Base-by-base conservation (phyloP, 1,284 basidiomycete genomes). In the Microbotryum saponariae region DNA sequence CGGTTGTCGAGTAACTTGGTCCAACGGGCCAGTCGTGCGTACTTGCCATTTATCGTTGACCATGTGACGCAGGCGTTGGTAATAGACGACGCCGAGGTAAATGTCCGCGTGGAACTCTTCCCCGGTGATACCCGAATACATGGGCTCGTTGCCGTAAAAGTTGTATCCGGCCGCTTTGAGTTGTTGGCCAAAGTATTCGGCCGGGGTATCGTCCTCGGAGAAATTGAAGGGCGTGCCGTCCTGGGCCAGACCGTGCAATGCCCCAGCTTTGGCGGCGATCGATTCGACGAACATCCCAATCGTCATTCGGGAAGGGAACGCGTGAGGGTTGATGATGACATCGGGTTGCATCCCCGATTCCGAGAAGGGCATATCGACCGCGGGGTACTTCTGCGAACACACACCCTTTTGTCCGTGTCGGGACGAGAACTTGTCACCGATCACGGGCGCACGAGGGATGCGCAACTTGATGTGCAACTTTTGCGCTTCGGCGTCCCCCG, bases 251-350 rank as follows among this genome's bases (percentile, higher is more conserved):
- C 96, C 96, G 73, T 98, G 96, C 87, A 98, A 89, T 3, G 94
- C 90, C 63, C 96, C 96, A 1, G 94, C 89, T 76, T 99, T 99
- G 48, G 93, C 96, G 2, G 96, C 96, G 84, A 98, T 87, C 77
- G 89, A 93, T 81, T 99, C 96, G 66, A 99, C 92, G 74, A 98
- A 85, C 96, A 99, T 99, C 62, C 96, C 96, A 72, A 99, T 99
- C 8, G 96, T 99, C 96, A 99, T 99, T 71, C 96, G 91, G 79
- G 87, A 91, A 2, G 96, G 96, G 82, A 99, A 98, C 23, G 96
- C 96, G 76, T 99, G 96, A 42, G 96, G 96, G 77, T 99, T 99
- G 80, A 99, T 98, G 76, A 99, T 98, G 58, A 98, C 86, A 76
- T 99, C 96, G 2, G 96, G 96, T 76, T 97, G 94, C 83, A 99